These are phyloP conservation scores for Ascochyta clinopodiicola DNA, from an alignment of 2,329 filamentous ascomycete genomes.

Conservation along the genomic window DNA sequence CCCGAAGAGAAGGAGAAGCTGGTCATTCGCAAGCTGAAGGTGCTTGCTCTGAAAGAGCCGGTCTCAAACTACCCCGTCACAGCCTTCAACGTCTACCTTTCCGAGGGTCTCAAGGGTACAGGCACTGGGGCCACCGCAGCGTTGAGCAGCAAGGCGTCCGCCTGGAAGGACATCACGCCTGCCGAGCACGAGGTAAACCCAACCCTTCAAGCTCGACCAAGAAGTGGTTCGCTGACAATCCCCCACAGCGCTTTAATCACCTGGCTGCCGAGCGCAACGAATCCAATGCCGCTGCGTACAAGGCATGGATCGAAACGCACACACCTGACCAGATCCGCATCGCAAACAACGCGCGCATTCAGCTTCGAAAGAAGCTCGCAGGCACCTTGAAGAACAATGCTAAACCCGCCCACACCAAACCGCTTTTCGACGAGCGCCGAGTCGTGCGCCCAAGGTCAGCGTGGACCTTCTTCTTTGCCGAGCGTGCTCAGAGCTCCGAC, in stretches of 20 bases:
- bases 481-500: conserved; percentile 57
- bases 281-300: conserved; percentile 53
- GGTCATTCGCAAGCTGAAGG: conserved; percentile 43
- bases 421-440: conserved; percentile 62
- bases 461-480: conserved; percentile 54
- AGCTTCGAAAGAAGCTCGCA: conserved; percentile 36
- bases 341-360: conserved; percentile 64
- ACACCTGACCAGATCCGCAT: conserved; percentile 63
- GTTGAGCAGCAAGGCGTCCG: conserved; percentile 4
- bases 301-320: conserved; percentile 62
- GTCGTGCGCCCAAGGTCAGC: conserved; percentile 53
- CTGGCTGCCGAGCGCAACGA: conserved; percentile 56
- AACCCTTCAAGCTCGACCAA: background rate
- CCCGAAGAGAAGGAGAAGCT: conserved; percentile 38
- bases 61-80: background rate
- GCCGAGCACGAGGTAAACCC: conserved; percentile 46
- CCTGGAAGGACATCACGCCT: conserved; percentile 39
- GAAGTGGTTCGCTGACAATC: conserved; percentile 5
- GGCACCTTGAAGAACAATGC: conserved; percentile 7
- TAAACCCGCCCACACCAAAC: conserved; percentile 9
- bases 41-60: conserved; percentile 48
- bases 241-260: conserved; percentile 60
- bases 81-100: conserved; percentile 37
- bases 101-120: conserved; percentile 24
- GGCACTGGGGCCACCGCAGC: background rate